Evolutionary conservation across 192 early-diverging fungal species (phyloP), one percentile per base, ranked within the genome.

Genomic region (Hyaloraphidium curvatum): DNA sequence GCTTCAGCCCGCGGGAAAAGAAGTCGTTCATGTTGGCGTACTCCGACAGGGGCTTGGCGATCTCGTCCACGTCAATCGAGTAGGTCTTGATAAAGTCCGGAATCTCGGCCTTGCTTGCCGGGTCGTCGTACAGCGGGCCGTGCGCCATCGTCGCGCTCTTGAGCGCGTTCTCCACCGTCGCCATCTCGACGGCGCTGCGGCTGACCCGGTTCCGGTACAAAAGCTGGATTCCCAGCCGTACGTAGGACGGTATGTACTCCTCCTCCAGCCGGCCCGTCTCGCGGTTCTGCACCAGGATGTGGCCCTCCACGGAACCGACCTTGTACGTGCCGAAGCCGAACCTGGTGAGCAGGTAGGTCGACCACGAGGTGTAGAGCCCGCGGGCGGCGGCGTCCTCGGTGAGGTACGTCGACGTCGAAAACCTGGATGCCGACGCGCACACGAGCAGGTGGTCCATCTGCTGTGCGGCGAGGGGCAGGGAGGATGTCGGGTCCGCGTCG

Each of bases 1-100:
- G 75, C 59, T 83, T 87, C 31, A 89, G 67, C 27, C 78, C 80
- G 13, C 86, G 75, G 59, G 83, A 86, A 59, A 87, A 89, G 67
- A 89, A 89, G 61, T 87, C 78, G 63, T 89, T 89, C 56, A 89
- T 87, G 30, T 64, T 86, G 26, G 71, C 67, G 50, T 81, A 88
- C 29, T 59, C 70, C 17, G 75, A 63, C 25, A 84, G 39, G 2
- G 86, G 81, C 3, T 83, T 73, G 1, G 78, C 53, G 2, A 88
- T 73, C 53, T 89, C 81, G 16, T 63, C 63, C 58, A 78, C 60
- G 28, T 80, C 64, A 0, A 89, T 53, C 1, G 71, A 60, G 61
- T 89, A 83, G 61, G 82, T 84, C 9, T 67, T 64, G 30, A 85
- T 78, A 59, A 89, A 89, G 4, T 67, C 64, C 14, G 66, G 68